Percentiles rank a stretch among this genome's conserved stretches.
phyloP scores from a whole-genome alignment of 2,329 filamentous ascomycete genomes.

The Periconia sp. region DNA sequence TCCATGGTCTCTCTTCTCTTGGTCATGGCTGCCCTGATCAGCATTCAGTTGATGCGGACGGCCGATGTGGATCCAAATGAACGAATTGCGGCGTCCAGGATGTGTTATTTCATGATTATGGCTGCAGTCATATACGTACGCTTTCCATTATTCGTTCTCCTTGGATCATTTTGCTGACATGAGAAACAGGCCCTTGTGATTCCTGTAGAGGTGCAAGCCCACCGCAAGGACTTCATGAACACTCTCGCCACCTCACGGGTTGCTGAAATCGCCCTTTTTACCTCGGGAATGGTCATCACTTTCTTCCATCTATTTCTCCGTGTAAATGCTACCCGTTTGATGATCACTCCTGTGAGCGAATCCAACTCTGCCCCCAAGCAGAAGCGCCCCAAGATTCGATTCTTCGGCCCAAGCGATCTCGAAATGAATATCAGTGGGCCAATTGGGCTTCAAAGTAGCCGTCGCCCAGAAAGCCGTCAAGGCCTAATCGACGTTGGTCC shows the following conservation, averaged over 20 bases:
- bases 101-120: conserved; percentile 67
- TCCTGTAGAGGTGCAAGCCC: conserved; percentile 63
- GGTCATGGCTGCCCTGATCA: conserved; percentile 56
- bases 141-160: neutral
- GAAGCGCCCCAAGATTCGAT: conserved; percentile 52
- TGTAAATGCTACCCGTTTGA: conserved; percentile 61
- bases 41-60: conserved; percentile 58
- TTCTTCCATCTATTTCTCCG: conserved; percentile 68
- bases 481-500: conserved; percentile 40
- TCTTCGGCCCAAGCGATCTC: conserved; percentile 48
- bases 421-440: conserved; percentile 46
- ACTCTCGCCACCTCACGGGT: conserved; percentile 61
- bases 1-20: conserved; percentile 55
- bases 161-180: conserved; percentile 5
- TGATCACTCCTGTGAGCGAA: conserved; percentile 54
- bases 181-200: conserved; percentile 56
- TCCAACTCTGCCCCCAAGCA: conserved; percentile 42
- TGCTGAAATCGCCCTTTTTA: conserved; percentile 65
- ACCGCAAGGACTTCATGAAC: conserved; percentile 44
- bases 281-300: conserved; percentile 66
- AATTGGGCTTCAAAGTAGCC: conserved; percentile 34
- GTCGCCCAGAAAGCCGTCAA: conserved; percentile 36
- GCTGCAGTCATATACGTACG: conserved; percentile 56
- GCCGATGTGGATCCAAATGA: conserved; percentile 60
- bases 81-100: conserved; percentile 65